Percentiles rank a stretch among this genome's conserved stretches.
Conservation (phyloP, 2,329 filamentous ascomycete genomes). For the Ilyonectria destructans region DNA sequence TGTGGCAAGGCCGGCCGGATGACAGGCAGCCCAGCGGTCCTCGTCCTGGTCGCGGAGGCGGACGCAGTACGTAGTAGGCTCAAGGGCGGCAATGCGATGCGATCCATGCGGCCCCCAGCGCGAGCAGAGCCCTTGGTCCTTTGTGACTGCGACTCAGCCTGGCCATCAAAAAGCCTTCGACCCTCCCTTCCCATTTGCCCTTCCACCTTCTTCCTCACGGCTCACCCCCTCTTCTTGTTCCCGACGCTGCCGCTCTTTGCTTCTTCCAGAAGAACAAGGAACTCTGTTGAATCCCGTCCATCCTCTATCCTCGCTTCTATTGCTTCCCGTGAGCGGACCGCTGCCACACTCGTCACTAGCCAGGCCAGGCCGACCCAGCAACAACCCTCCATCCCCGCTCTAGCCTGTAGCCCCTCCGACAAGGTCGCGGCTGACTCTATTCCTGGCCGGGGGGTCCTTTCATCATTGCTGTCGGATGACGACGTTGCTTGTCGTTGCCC, state of each 20-base stretch:
- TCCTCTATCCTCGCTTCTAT: constrained; percentile 28
- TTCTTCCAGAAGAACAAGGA: neutral
- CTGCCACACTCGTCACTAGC: constrained; percentile 42
- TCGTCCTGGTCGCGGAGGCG: constrained; percentile 5
- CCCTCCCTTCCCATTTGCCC: constrained; percentile 2
- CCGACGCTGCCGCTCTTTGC: neutral
- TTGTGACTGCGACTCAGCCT: constrained; percentile 11
- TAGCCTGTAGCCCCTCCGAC: constrained; percentile 48
- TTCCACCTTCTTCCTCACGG: constrained; percentile 3
- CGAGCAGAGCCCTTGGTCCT: neutral
- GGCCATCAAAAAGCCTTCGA: constrained; percentile 26
- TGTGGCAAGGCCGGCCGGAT: constrained; percentile 28
- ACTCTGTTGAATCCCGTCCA: neutral
- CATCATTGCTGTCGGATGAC: constrained; percentile 50
- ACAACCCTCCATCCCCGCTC: constrained; percentile 41
- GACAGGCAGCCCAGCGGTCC: constrained; percentile 26
- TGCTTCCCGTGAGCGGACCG: constrained; percentile 46
- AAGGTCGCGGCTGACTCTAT: constrained; percentile 50
- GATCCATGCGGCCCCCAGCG: constrained; percentile 24
- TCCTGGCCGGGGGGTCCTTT: constrained; percentile 47
- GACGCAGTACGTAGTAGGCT: neutral
- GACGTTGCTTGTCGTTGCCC: constrained; percentile 48
- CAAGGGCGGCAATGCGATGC: constrained; percentile 9
- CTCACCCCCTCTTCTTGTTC: neutral
- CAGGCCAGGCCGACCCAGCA: constrained; percentile 10